phyloP scores from a whole-genome alignment of 129 eudicot genomes.

The Escallonia herrerae region DNA sequence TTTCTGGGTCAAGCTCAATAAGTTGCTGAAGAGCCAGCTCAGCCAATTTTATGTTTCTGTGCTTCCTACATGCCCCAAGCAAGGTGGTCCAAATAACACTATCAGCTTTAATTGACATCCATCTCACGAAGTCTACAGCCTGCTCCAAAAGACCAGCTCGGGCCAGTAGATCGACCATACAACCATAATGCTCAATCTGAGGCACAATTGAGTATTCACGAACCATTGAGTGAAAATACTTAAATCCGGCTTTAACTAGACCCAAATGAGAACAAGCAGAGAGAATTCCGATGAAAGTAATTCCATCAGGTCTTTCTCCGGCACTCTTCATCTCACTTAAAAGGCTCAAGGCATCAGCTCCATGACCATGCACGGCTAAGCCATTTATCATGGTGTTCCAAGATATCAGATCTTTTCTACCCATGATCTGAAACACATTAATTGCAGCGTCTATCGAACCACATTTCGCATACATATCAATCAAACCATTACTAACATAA shows the following conservation, averaged over 20 bases:
- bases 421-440: conserved; percentile 16
- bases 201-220: no score
- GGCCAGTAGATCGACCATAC: no score
- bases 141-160: no score
- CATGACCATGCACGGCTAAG: conserved; percentile 25
- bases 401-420: conserved; percentile 13
- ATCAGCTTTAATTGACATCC: no score
- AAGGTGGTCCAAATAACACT: no score
- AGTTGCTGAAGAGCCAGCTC: no score
- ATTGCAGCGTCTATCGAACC: conserved; percentile 16
- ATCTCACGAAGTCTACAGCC: no score
- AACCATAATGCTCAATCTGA: no score
- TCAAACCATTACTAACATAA: conserved; percentile 20
- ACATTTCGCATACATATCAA: conserved; percentile 30
- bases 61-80: no score
- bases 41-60: no score
- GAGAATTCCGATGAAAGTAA: conserved; percentile 23
- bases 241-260: conserved; percentile 24
- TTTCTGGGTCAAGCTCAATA: no score
- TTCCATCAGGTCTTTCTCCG: conserved; percentile 10
- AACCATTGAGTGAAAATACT: background rate
- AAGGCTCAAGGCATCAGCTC: conserved; percentile 12
- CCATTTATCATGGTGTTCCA: conserved; percentile 29
- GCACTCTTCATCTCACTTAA: conserved; percentile 11
- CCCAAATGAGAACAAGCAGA: conserved; percentile 23